Base-by-base conservation (phyloP, 805 yeast species). In the Scheffersomyces coipomensis region DNA sequence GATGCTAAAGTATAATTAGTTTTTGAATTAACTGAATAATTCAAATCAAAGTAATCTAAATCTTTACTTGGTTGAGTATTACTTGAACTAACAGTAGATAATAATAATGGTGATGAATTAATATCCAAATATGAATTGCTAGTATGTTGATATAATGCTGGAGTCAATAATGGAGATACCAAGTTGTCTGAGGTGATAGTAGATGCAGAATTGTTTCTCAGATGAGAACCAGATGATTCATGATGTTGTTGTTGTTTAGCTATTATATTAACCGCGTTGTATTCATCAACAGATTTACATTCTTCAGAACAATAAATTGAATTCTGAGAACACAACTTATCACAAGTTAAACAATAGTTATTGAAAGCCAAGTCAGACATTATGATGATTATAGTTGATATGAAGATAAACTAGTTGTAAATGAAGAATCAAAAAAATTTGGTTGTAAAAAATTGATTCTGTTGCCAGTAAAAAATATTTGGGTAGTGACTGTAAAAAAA, bases 341-440 rank as follows among this genome's bases (percentile, higher is more conserved):
- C 68, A 47, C 71, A 64, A 29, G 60, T 49, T 19, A 64, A 57
- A 48, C 71, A 64, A 47, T 62, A 64, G 48, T 64, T 62, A 44
- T 64, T 62, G 46, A 64, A 64, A 55, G 62, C 62, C 24, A 53
- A 50, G 40, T 59, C 63, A 30, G 76, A 62, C 76, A 73, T 71
- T 33, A 17, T 40, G 15, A 7, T 33, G 10, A 32, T 15, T 26
- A 19, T 18, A 21, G 11, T 19, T 15, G 18, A 19, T 32, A 25
- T 25, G 25, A 12, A 19, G 25, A 33, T 24, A 21, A 18, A 25
- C n/a, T 29, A 18, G 35, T 16, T 21, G 19, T 29, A 33, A n/a
- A 31, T 36, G 40, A 17, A 23, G 23, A 18, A 29, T 27, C 18
- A 19, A 19, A 16, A 7, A 15, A n/a, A n/a, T n/a, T n/a, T 5